Percentiles rank a stretch among this genome's conserved stretches.
Conservation (phyloP, 2,329 filamentous ascomycete species). For the Colletotrichum endophyticum region DNA sequence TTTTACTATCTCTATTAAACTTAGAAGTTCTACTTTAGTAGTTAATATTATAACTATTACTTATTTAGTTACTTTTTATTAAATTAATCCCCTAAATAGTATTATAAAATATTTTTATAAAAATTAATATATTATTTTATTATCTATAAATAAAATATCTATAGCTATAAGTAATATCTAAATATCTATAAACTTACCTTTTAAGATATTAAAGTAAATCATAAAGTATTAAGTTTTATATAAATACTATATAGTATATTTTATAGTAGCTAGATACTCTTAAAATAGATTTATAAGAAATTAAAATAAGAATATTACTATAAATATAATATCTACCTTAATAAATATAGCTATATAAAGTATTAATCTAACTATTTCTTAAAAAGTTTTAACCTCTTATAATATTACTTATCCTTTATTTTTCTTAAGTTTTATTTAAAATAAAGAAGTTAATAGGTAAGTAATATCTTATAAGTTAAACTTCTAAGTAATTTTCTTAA, state of each 20-base stretch:
- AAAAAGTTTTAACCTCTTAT: neutral
- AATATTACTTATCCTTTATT: neutral
- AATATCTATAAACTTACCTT: neutral
- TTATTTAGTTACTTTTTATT: too few relatives aligned
- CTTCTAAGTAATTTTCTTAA: too few relatives aligned
- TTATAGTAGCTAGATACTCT: neutral
- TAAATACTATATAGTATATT: neutral
- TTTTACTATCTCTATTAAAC: neutral
- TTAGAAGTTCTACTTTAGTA: neutral
- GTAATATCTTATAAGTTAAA: too few relatives aligned
- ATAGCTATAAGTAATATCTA: neutral
- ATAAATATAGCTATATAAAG: neutral
- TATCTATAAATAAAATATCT: neutral
- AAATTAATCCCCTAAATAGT: neutral
- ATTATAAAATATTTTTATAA: neutral
- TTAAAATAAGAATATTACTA: neutral
- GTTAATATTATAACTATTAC: too few relatives aligned
- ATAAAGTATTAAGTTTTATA: neutral
- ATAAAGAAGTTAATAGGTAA: too few relatives aligned
- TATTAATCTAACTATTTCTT: neutral
- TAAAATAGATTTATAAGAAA: neutral
- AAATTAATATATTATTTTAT: neutral
- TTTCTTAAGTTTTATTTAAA: neutral
- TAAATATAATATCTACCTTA: too few relatives aligned
- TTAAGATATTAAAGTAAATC: neutral